These are phyloP conservation scores for Neurospora cerealis DNA, from an alignment of 495 filamentous ascomycete genomes.

Conservation along the genomic window DNA sequence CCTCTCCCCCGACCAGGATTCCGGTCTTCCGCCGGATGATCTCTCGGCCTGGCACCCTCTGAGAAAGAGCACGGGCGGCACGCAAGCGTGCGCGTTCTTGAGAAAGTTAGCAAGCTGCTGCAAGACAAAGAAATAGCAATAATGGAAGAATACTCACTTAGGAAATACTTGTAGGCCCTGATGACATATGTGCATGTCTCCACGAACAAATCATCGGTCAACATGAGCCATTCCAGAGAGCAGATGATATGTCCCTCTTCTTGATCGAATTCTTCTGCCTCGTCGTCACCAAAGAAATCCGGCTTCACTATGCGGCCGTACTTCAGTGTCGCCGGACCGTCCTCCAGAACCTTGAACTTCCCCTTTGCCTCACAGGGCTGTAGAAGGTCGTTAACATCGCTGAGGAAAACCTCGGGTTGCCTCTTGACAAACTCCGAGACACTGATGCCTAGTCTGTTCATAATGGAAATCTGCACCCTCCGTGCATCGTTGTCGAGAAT, in stretches of 20 bases:
- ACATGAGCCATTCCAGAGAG: conserved; percentile 74
- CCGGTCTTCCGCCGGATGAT: conserved; percentile 30
- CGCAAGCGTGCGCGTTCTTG: conserved; percentile 45
- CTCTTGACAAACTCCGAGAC: conserved; percentile 36
- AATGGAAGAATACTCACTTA: conserved; percentile 44
- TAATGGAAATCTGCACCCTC: conserved; percentile 51
- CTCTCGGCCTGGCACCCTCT: conserved; percentile 34
- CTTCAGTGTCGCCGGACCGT: conserved; percentile 31
- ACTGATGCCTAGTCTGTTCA: conserved; percentile 44
- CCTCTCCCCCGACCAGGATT: conserved; percentile 6
- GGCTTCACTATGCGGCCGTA: conserved; percentile 43
- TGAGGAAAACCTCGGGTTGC: conserved; percentile 47
- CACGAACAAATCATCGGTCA: conserved; percentile 58
- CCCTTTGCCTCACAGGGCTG: conserved; percentile 22
- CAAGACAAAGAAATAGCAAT: neutral
- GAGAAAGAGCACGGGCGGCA: conserved; percentile 54
- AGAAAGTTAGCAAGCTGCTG: conserved; percentile 16
- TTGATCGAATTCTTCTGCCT: conserved; percentile 33
- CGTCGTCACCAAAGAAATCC: conserved; percentile 54
- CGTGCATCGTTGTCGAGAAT: conserved; percentile 35
- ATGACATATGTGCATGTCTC: conserved; percentile 59
- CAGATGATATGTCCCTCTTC: conserved; percentile 65
- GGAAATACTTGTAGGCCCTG: conserved; percentile 60
- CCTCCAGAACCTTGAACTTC: conserved; percentile 41
- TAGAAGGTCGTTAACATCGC: conserved; percentile 24